Percentiles rank a stretch among this genome's conserved stretches.
Evolutionary conservation across 495 filamentous ascomycete genomes (phyloP).

Genomic region (Penicillium steckii): DNA sequence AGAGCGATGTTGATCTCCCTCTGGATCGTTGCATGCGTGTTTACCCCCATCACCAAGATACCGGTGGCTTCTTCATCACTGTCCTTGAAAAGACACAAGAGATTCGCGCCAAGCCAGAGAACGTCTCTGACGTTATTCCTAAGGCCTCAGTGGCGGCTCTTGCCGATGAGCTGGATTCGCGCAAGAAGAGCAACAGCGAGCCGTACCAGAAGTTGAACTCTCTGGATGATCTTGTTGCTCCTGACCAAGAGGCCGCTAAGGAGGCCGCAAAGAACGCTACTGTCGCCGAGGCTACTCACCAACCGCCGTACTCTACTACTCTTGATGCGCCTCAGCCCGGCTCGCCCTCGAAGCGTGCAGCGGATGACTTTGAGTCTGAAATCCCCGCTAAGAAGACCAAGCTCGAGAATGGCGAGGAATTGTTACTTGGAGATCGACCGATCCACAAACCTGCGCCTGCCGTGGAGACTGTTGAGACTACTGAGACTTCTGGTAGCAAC

Average conservation of each 20-base stretch:
- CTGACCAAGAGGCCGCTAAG: constrained; percentile 30
- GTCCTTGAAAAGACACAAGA: constrained; percentile 89
- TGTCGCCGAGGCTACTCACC: constrained; percentile 40
- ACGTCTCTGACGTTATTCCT: constrained; percentile 56
- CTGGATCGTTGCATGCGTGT: constrained; percentile 88
- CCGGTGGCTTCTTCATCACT: constrained; percentile 95
- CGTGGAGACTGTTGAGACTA: constrained; percentile 35
- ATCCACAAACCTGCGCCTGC: constrained; percentile 47
- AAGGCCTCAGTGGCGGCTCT: constrained; percentile 53
- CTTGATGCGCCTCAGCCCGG: constrained; percentile 22
- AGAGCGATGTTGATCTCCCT: constrained; percentile 59
- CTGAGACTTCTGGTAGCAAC: constrained; percentile 34
- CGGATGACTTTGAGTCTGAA: constrained; percentile 40
- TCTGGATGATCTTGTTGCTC: constrained; percentile 45
- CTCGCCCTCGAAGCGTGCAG: constrained; percentile 37
- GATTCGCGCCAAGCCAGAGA: constrained; percentile 79
- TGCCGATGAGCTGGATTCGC: constrained; percentile 51
- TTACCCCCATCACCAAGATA: constrained; percentile 94
- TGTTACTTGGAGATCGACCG: constrained; percentile 47
- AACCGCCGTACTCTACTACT: constrained; percentile 38
- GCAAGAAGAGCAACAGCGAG: constrained; percentile 39
- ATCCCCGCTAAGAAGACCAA: constrained; percentile 48
- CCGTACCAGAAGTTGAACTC: constrained; percentile 50
- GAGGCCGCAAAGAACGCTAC: constrained; percentile 45
- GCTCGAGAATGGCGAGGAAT: constrained; percentile 46